Base-by-base conservation (phyloP, 106 monocot genomes). In the Apostasia shenzhenica region DNA sequence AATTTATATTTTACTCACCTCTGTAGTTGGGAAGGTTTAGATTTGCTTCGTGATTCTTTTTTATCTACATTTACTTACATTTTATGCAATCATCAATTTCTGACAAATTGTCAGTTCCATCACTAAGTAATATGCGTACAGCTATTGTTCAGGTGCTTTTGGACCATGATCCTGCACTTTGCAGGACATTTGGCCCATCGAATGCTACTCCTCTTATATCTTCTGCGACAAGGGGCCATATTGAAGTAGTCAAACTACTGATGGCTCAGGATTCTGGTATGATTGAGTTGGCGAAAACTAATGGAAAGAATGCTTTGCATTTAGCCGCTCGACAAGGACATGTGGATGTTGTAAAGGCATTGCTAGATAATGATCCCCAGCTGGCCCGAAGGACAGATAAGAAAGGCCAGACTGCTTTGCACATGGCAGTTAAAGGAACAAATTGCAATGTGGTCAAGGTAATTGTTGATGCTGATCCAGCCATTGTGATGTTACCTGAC, bases 361-460 rank as follows among this genome's bases (percentile, higher is more conserved):
- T 79, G 73, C 61, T 79, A 6, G 79, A 79, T 0, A 73, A 79
- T n/a, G 73, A 79, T 52, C 73, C 73, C 47, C 79, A 79, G 47
- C 79, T 79, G 26, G 79, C 73, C 47, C 54, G 73, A 45, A 68
- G 68, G 54, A 79, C 79, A 39, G 79, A 79, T 62, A 73, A 68
- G 51, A 79, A 79, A 63, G 79, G 79, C 7, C 79, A 79, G 57
- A 79, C 79, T 68, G 79, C 79, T 49, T 55, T 79, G 60, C 79
- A 79, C 12, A 79, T 79, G 79, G 79, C 79, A 5, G 79, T 61
- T 0, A 79, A 79, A 55, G 79, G 79, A 55, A 68, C 73, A 14
- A 79, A 38, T 48, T 51, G 61, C 48, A 62, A 73, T 61, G 79
- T 73, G 39, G 61, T 73, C 38, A 68, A 73, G 48, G 79, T 68